phyloP scores from a whole-genome alignment of 768 basidiomycete species.

The Crepidotus variabilis region DNA sequence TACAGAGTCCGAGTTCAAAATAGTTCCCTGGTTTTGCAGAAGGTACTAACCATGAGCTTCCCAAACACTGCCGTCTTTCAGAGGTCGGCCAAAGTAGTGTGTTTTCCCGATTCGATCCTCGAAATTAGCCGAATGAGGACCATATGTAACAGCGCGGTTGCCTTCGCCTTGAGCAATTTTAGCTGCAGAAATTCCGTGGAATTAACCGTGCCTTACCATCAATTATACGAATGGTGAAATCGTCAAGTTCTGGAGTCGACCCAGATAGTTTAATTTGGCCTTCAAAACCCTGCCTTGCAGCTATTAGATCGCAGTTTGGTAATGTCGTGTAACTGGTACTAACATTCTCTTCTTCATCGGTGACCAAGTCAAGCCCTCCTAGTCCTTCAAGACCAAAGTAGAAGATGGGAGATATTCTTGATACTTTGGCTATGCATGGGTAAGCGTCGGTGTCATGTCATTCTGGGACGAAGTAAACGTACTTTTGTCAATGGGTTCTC shows the following conservation, averaged over 20 bases:
- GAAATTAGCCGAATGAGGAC: constrained; percentile 57
- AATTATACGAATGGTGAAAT: constrained; percentile 75
- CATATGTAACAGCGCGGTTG: constrained; percentile 51
- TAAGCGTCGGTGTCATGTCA: background rate
- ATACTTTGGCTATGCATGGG: constrained; percentile 35
- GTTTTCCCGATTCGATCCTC: constrained; percentile 63
- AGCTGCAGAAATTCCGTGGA: background rate
- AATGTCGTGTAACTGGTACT: constrained; percentile 14
- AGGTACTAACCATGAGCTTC: constrained; percentile 66
- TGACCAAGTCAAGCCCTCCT: constrained; percentile 78
- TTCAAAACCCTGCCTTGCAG: constrained; percentile 57
- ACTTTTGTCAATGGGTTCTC: constrained; percentile 72
- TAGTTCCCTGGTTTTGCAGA: background rate
- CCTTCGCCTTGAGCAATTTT: constrained; percentile 42
- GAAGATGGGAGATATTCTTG: constrained; percentile 75
- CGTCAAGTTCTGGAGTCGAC: constrained; percentile 72
- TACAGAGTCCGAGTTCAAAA: constrained; percentile 22
- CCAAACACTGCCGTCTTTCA: constrained; percentile 71
- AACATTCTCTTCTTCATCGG: constrained; percentile 72
- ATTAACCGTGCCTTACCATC: constrained; percentile 50
- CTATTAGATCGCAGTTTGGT: constrained; percentile 2
- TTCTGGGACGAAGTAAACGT: constrained; percentile 12
- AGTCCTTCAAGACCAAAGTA: constrained; percentile 88
- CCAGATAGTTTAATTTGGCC: constrained; percentile 72
- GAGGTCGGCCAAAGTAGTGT: constrained; percentile 60